Conservation (phyloP, 2,329 filamentous ascomycete species). For the Gnomoniopsis sp. region DNA sequence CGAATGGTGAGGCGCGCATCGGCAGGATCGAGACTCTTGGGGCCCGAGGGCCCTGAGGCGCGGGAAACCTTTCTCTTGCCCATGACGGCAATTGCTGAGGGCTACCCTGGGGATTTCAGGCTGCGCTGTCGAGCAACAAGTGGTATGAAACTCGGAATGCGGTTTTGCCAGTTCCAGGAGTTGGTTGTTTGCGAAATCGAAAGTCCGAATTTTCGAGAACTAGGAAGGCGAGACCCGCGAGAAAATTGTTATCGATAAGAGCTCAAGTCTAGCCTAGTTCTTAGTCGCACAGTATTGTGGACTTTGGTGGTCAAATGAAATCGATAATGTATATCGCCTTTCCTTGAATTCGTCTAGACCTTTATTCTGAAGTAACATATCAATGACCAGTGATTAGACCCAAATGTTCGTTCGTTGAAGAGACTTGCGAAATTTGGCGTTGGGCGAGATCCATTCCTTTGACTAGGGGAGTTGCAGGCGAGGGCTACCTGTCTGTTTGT, state of each 20-base stretch:
- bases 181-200: background rate
- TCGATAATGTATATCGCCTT: too few species aligned
- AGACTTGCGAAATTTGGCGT: background rate
- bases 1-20: conserved; percentile 62
- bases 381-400: background rate
- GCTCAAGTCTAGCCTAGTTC: background rate
- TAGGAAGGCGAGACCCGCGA: background rate
- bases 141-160: background rate
- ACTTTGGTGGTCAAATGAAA: too few species aligned
- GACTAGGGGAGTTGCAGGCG: too few species aligned
- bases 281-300: too few species aligned
- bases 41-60: conserved; percentile 43
- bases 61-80: conserved; percentile 67
- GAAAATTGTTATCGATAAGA: conserved; percentile 11
- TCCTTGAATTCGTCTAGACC: too few species aligned
- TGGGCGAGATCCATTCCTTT: background rate
- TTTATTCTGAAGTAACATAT: background rate
- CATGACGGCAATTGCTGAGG: conserved; percentile 37
- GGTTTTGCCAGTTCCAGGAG: background rate
- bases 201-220: background rate
- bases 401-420: background rate
- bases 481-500: too few species aligned
- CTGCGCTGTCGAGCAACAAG: background rate
- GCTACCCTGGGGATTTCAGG: background rate
- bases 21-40: conserved; percentile 50